Evolutionary conservation across 768 basidiomycete genomes (phyloP), one percentile per base, ranked within the genome.

Genomic region (Cytidiella melzeri): DNA sequence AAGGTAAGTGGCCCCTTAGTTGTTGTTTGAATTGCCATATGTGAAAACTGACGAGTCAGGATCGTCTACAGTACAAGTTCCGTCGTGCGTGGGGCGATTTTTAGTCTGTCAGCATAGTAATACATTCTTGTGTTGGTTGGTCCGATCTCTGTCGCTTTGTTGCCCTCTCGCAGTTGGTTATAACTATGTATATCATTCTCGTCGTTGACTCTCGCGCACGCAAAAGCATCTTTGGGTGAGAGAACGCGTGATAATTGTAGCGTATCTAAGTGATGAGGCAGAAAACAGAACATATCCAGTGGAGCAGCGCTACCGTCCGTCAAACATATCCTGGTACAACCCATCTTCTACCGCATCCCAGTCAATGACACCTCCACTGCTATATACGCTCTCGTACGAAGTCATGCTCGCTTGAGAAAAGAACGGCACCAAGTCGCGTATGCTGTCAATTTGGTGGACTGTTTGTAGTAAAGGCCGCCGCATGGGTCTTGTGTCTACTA

Each of bases 381-480:
- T 79, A 64, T 97, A 99, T 41, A 95, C 77, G 51, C 86, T 87
- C 68, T 98, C 92, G 62, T 92, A 98, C 9, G 87, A 85, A 4
- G 84, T 73, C 44, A 95, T 81, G 65, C 92, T 95, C 43, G 93
- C 84, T 49, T 83, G 78, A 1, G 91, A 83, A 66, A 98, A 93
- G 73, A 99, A 99, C 1, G 85, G 79, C n/a, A 83, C 76, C 21
- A 99, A 70, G 59, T 96, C 89, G 30, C 82, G 78, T 37, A 96
- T 80, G 46, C 89, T 92, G 53, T 85, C 83, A 49, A 97, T 85
- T 54, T 87, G 82, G 43, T 80, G 81, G 20, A 91, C 44, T 2
- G 72, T 64, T 25, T 73, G 73, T 47, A 98, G 70, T 52, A 92
- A 72, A 2, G 94, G 93, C 43, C 81, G 76, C 6, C 93, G 85